Conservation (phyloP, 768 basidiomycete species). For the Tubosaeta sp. region DNA sequence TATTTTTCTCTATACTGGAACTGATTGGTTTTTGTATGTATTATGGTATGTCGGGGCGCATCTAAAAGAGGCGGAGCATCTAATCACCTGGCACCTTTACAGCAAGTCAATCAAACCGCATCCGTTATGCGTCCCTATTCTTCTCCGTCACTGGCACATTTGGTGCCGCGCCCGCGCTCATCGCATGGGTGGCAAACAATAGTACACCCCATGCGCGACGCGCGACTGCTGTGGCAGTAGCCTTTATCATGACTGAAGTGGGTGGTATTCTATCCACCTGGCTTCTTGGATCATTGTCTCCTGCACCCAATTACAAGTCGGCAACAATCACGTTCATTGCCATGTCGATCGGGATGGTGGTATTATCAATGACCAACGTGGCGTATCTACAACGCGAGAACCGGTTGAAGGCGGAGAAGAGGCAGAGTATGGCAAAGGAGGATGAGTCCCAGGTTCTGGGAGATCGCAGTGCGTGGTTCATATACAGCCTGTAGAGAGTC, state of each 20-base stretch:
- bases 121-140: slow-evolving; percentile 57
- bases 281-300: slow-evolving; percentile 49
- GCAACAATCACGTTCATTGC: slow-evolving; percentile 38
- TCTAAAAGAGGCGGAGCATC: not conserved
- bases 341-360: slow-evolving; percentile 38
- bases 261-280: slow-evolving; percentile 63
- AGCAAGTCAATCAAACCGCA: slow-evolving; percentile 28
- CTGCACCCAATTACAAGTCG: slow-evolving; percentile 45
- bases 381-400: slow-evolving; percentile 42
- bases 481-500: slow-evolving; percentile 39
- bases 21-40: slow-evolving; percentile 24
- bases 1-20: slow-evolving; percentile 41
- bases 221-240: slow-evolving; percentile 53
- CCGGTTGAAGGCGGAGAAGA: slow-evolving; percentile 38
- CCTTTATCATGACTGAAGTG: slow-evolving; percentile 49
- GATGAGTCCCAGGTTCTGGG: slow-evolving; percentile 43
- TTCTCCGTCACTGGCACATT: slow-evolving; percentile 50
- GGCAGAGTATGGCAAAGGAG: slow-evolving; percentile 28
- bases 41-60: not conserved
- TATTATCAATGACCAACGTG: slow-evolving; percentile 36
- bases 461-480: slow-evolving; percentile 53
- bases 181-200: slow-evolving; percentile 62
- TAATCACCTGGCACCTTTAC: not conserved
- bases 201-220: slow-evolving; percentile 51
- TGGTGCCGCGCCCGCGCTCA: slow-evolving; percentile 44